These are phyloP conservation scores for Fusarium sp. DNA, from an alignment of 2,329 filamentous ascomycete genomes.

Conservation along the genomic window DNA sequence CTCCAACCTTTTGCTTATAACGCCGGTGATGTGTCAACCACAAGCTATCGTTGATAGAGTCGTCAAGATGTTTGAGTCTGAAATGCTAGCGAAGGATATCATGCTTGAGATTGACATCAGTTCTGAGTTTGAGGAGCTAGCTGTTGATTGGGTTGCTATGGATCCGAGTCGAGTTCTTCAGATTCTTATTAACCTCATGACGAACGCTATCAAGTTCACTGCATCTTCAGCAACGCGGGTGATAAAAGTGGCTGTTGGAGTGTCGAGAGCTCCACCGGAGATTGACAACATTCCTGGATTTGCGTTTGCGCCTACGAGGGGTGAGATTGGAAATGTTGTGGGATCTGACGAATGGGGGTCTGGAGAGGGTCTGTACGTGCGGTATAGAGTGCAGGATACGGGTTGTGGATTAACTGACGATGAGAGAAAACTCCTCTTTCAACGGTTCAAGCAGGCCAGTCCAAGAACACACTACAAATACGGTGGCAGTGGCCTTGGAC, in stretches of 20 bases:
- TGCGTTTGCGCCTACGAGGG: slow-evolving; percentile 10
- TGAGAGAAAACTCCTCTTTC: slow-evolving; percentile 74
- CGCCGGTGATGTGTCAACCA: slow-evolving; percentile 74
- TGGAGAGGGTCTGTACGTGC: slow-evolving; percentile 52
- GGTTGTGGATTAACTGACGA: slow-evolving; percentile 71
- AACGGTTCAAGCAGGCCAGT: slow-evolving; percentile 73
- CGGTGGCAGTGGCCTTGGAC: slow-evolving; percentile 71
- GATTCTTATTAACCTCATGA: slow-evolving; percentile 81
- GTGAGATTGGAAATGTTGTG: slow-evolving; percentile 20
- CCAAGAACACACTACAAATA: slow-evolving; percentile 66
- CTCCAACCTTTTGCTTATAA: slow-evolving; percentile 76
- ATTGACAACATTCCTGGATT: slow-evolving; percentile 5
- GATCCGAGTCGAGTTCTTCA: slow-evolving; percentile 82
- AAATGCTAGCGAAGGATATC: slow-evolving; percentile 75
- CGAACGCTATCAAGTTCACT: slow-evolving; percentile 85
- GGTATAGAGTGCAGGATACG: slow-evolving; percentile 72
- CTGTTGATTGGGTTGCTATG: slow-evolving; percentile 72
- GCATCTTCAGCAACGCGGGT: slow-evolving; percentile 42
- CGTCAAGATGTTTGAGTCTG: slow-evolving; percentile 80
- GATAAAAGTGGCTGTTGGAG: slow-evolving; percentile 64
- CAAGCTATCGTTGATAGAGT: slow-evolving; percentile 72
- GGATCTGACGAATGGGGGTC: slow-evolving; percentile 48
- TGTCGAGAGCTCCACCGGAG: slow-evolving; percentile 47
- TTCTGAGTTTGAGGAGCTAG: slow-evolving; percentile 64
- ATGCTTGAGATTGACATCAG: slow-evolving; percentile 71